Base-by-base conservation (phyloP, 192 early-diverging fungal genomes). In the Coemansia sp. region DNA sequence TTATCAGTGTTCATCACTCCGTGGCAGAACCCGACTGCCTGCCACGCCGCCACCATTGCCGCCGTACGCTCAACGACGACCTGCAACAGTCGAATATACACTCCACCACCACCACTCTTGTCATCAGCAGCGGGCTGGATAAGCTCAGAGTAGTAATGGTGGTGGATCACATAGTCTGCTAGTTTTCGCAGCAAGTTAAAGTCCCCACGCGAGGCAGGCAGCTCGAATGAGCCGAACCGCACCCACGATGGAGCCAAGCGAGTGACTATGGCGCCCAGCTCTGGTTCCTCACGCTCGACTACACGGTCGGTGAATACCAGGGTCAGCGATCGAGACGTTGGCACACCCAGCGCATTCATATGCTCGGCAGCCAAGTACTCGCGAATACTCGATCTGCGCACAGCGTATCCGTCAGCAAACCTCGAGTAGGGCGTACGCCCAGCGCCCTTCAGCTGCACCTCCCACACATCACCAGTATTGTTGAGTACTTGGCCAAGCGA, bases 1-100 rank as follows among this genome's bases (percentile, higher is more conserved):
- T 97, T 97, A 75, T 97, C 95, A 0, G 94, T 96, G 77, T 96
- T 96, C 91, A 96, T 92, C 2, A 96, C 94, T 36, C 93, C 91
- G 64, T 94, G 90, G 84, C 88, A 89, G 77, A 94, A 94, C 8
- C 92, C 94, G 34, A 90, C 76, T 1, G 87, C 80, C 78, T 95
- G 93, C 95, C 93, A 95, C 22, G 76, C 81, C 7, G 94, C 93
- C 20, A 93, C 87, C 86, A 90, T 92, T 16, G 72, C 57, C 0
- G 93, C 93, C 0, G 94, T 96, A 20, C 79, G 75, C 16, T 74
- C 69, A 3, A 88, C 85, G 1, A 94, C 85, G 34, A 85, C 69
- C 36, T 65, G 53, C 62, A 93, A 84, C 68, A 94, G 78, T 31
- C 43, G 64, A 24, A 83, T 83, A 69, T 94, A 95, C 31, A 33